phyloP scores from a whole-genome alignment of 164 flowering plant species.

The Annona cherimola region DNA sequence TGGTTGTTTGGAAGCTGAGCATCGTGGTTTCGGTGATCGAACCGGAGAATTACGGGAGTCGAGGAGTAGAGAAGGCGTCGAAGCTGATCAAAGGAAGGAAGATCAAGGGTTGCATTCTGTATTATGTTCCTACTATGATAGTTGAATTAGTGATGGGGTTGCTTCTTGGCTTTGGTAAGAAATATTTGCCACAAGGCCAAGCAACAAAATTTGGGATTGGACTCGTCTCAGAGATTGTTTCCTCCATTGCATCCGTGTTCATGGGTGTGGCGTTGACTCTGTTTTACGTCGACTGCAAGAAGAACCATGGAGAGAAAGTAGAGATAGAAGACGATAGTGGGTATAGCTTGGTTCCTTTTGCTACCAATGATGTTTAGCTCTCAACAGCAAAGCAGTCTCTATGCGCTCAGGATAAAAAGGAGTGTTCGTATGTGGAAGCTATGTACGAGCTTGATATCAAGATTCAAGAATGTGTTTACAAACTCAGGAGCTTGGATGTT shows the following conservation, averaged over 20 bases:
- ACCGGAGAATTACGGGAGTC: conserved; percentile 21
- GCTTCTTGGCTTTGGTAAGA: no score
- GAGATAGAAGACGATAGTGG: not conserved
- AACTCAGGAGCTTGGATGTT: no score
- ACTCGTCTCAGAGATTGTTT: not conserved
- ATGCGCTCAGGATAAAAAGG: no score
- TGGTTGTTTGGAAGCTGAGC: conserved; percentile 19
- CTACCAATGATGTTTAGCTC: no score
- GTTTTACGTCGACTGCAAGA: conserved; percentile 33
- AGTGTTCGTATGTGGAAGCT: no score
- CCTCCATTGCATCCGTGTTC: conserved; percentile 9
- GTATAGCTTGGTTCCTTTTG: not conserved
- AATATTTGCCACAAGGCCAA: no score
- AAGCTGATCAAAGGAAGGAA: conserved; percentile 25
- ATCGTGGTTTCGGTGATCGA: conserved; percentile 30
- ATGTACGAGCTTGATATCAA: no score
- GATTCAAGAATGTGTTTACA: no score
- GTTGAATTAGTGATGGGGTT: no score
- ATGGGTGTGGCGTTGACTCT: conserved; percentile 18
- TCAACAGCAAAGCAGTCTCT: no score
- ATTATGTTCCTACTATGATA: conserved; percentile 8
- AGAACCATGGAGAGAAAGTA: conserved; percentile 19
- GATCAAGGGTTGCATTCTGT: conserved; percentile 19
- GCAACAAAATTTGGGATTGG: no score
- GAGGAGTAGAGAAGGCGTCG: conserved; percentile 27